Base-by-base conservation (phyloP, 148 eudicot species). In the Camellia granthamiana region DNA sequence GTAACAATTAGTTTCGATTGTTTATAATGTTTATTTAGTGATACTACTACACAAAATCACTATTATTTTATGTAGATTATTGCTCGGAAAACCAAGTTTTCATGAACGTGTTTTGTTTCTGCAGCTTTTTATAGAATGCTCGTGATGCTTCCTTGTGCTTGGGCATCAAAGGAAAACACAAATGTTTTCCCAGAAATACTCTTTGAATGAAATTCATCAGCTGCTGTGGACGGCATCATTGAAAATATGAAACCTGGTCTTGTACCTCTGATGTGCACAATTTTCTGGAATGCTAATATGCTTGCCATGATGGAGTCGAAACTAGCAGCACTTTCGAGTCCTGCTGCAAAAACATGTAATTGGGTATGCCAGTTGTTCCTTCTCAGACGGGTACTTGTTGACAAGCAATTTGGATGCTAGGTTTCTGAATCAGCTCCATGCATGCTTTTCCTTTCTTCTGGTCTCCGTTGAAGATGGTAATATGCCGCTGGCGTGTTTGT, bases 41-140 rank as follows among this genome's bases (percentile, higher is more conserved):
- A 58, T 30, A 23, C 21, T 6, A 55, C 41, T 54, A 54, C 47
- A 15, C 11, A 30, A 73, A 46, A 70, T 47, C 56, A 7, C 13
- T 7, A n/a, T 70, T 19, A 19, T 10, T 19, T 4, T 12, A 54
- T 72, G 42, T 5, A 19, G 75, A 18, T 19, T 21, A 72, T 49
- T 52, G 55, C 30, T 72, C 10, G 56, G 63, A 55, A 58, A 30
- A 54, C 19, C 38, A 55, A 73, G 62, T 23, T 73, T 41, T 13
- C 56, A 19, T 30, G 44, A 55, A 6, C 12, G 11, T 21, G 44
- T 52, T 10, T 52, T 11, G 61, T 73, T 12, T 73, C 62, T 73
- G 76, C 76, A 73, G 76, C 76, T 66, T 47, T 15, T 12, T 54
- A 5, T 54, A 15, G 76, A 19, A 72, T 6, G 16, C 76, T 14